Base-by-base conservation (phyloP, 805 yeast genomes). In the Candida mattraensis region DNA sequence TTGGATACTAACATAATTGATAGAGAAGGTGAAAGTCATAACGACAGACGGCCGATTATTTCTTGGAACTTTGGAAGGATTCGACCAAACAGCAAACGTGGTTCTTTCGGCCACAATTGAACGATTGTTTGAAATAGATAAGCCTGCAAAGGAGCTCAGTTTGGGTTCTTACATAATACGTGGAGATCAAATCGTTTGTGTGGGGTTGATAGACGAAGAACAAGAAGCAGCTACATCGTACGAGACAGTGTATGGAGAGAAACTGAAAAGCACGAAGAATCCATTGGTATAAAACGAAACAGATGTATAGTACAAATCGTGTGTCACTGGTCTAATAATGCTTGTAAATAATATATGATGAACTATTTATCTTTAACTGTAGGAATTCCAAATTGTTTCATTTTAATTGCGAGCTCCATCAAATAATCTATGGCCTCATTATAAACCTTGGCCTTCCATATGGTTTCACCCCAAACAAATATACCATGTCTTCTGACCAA, bases 381-480 rank as follows among this genome's bases (percentile, higher is more conserved):
- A 7, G 81, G 74, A 25, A 87, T 71, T 1, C 87, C 88, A 37
- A 76, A 58, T 48, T 73, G 76, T 47, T 76, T 74, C 95, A 88
- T 85, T 55, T 83, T 83, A 23, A 89, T 74, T 1, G 93, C 95
- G 47, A 89, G 61, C 45, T 86, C 96, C 51, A 91, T 67, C 44
- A 91, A 63, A 56, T 89, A 91, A 54, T 91, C 97, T 41, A 91
- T 78, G 12, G 96, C 95, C 61, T 91, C 98, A 56, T 88, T 88
- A 58, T 84, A 83, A 10, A 91, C 75, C 62, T 91, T 91, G 31
- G 97, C 96, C 62, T 89, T 87, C 85, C 94, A 84, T 9, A 87
- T 85, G 17, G 74, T 78, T 50, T 83, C 87, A 16, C 97, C 97
- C 97, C 97, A 91, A n/a, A 88, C 96, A 56, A 82, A 91, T 28